A percentile compares a stretch with the other conserved stretches of the same genome.
Evolutionary conservation across 768 basidiomycete genomes (phyloP).

Genomic region (Tylopilus intermedius): DNA sequence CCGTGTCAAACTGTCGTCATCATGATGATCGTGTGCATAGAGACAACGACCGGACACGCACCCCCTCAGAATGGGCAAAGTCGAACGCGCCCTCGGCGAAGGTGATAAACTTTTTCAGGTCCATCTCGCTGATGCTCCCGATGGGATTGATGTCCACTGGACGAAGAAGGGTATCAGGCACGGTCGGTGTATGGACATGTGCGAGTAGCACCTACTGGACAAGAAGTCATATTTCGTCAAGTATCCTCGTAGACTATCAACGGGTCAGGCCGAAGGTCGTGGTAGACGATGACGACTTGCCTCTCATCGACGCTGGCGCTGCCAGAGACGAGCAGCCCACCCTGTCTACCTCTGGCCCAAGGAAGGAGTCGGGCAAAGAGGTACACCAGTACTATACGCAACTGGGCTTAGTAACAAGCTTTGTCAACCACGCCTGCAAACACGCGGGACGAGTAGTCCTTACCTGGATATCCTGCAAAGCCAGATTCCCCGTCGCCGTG

Average conservation of each 20-base stretch:
- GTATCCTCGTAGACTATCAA: conserved; percentile 81
- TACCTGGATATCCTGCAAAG: too few species aligned
- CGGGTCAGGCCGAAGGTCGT: not conserved
- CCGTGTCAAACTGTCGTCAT: conserved; percentile 49
- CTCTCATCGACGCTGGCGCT: conserved; percentile 99
- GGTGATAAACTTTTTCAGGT: conserved; percentile 91
- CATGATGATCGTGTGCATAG: not conserved
- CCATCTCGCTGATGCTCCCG: conserved; percentile 96
- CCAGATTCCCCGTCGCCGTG: too few species aligned
- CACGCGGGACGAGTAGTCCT: too few species aligned
- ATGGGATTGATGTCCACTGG: conserved; percentile 97
- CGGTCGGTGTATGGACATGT: not conserved
- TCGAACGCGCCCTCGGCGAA: conserved; percentile 77
- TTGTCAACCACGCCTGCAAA: too few species aligned
- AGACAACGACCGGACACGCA: conserved; percentile 27
- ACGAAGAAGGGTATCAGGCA: not conserved
- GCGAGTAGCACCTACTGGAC: conserved; percentile 47
- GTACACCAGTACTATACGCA: too few species aligned
- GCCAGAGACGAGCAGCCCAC: conserved; percentile 91
- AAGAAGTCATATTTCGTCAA: conserved; percentile 98
- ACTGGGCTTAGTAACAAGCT: too few species aligned
- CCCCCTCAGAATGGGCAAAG: conserved; percentile 75
- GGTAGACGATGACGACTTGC: conserved; percentile 31
- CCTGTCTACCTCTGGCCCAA: conserved; percentile 26
- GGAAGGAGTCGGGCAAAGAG: too few species aligned